Conservation (phyloP, 129 eudicot species). For the Saposhnikovia divaricata region DNA sequence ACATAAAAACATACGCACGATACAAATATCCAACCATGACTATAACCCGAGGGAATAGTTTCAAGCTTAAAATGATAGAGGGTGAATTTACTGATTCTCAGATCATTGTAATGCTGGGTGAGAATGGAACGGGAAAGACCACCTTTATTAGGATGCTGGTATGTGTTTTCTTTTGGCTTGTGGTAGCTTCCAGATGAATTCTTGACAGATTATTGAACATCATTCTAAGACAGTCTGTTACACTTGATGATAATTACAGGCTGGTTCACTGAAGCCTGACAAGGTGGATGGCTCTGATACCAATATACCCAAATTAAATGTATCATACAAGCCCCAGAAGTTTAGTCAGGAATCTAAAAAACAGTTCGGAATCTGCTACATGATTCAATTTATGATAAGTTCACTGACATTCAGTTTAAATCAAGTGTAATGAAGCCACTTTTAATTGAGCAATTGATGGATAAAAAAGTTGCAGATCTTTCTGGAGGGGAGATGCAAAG, state of each 20-base stretch:
- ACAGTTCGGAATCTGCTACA: constrained; percentile 37
- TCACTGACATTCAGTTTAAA: constrained; percentile 51
- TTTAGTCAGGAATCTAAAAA: constrained; percentile 43
- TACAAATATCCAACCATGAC: constrained; percentile 56
- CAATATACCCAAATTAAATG: constrained; percentile 53
- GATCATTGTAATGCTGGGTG: constrained; percentile 66
- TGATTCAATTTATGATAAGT: constrained; percentile 44
- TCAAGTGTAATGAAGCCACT: constrained; percentile 70
- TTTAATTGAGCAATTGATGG: constrained; percentile 52
- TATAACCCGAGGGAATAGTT: constrained; percentile 42
- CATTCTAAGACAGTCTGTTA: not conserved
- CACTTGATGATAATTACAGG: constrained; percentile 19
- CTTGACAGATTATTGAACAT: not conserved
- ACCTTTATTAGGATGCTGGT: constrained; percentile 65
- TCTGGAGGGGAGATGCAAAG: constrained; percentile 73
- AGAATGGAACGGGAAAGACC: constrained; percentile 61
- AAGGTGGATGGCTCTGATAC: constrained; percentile 45
- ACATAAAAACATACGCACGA: constrained; percentile 43
- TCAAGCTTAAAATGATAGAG: constrained; percentile 43
- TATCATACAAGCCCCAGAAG: constrained; percentile 70
- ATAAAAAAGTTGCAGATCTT: constrained; percentile 51
- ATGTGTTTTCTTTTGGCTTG: constrained; percentile 1
- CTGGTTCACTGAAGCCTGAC: constrained; percentile 64
- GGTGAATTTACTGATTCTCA: constrained; percentile 65
- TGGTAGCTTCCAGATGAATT: not conserved